Conservation (phyloP, 306 rosid species). For the Prinsepia uniflora region DNA sequence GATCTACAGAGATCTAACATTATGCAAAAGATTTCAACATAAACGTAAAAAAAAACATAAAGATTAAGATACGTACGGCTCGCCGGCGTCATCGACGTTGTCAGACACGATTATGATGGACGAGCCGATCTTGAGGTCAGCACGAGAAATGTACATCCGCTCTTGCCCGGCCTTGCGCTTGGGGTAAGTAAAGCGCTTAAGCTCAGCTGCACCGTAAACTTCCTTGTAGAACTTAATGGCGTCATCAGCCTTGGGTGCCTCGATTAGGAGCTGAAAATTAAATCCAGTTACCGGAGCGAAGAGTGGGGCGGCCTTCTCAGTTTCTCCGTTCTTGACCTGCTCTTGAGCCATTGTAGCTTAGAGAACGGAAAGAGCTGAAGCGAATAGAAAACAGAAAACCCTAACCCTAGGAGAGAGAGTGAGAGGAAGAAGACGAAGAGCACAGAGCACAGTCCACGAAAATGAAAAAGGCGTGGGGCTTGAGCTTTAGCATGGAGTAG, state of each 20-base stretch:
- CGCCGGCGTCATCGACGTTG: constrained; percentile 25
- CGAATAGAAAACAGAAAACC: neutral
- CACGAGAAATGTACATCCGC: constrained; percentile 51
- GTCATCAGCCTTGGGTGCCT: constrained; percentile 56
- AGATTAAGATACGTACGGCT: constrained; percentile 32
- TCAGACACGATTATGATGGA: constrained; percentile 40
- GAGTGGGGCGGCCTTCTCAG: constrained; percentile 24
- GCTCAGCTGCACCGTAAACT: constrained; percentile 74
- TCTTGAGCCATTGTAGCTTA: constrained; percentile 48
- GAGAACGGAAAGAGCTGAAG: neutral
- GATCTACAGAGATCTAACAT: constrained; percentile 10
- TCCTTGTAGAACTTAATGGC: constrained; percentile 71
- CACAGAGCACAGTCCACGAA: neutral
- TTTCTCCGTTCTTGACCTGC: constrained; percentile 54
- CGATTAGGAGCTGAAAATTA: constrained; percentile 14
- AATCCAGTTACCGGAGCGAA: neutral
- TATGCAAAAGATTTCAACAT: neutral
- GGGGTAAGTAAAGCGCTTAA: constrained; percentile 43
- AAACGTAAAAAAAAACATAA: neutral
- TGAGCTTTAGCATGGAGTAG: constrained; percentile 21
- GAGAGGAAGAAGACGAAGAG: neutral
- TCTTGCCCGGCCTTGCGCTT: constrained; percentile 93
- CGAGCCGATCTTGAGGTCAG: constrained; percentile 59
- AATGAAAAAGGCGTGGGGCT: constrained; percentile 30
- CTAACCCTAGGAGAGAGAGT: constrained; percentile 56